Percentiles rank a stretch among this genome's conserved stretches.
Conservation (phyloP, 768 basidiomycete species). For the Rhodotorula paludigena region DNA sequence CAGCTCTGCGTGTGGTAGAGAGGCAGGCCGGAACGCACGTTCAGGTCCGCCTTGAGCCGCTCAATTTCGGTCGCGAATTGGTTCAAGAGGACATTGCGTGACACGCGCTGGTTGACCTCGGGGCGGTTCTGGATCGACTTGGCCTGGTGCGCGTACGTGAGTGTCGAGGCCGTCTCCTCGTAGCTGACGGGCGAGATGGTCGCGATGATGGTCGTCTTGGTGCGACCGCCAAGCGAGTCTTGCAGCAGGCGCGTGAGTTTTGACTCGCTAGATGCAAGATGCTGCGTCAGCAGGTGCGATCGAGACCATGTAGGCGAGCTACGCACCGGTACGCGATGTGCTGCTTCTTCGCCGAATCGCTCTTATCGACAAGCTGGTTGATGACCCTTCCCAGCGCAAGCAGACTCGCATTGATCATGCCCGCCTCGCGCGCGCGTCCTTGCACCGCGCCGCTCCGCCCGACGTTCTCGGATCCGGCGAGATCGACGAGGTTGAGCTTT, state of each 20-base stretch:
- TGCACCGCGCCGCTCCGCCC: slow-evolving; percentile 92
- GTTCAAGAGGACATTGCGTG: slow-evolving; percentile 81
- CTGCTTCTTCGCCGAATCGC: slow-evolving; percentile 44
- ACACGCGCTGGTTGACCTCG: slow-evolving; percentile 90
- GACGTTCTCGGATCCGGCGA: slow-evolving; percentile 97
- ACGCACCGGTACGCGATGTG: slow-evolving; percentile 89
- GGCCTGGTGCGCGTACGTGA: slow-evolving; percentile 91
- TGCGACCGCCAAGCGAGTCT: slow-evolving; percentile 96
- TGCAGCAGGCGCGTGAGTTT: slow-evolving; percentile 95
- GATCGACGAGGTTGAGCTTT: slow-evolving; percentile 92
- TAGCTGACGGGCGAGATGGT: slow-evolving; percentile 93
- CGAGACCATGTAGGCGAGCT: neutral
- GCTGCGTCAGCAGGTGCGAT: too few relatives aligned
- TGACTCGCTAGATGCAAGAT: slow-evolving; percentile 64
- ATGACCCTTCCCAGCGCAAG: slow-evolving; percentile 96
- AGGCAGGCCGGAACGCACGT: slow-evolving; percentile 44
- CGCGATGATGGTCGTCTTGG: slow-evolving; percentile 96
- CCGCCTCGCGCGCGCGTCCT: slow-evolving; percentile 89
- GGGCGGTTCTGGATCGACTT: slow-evolving; percentile 94
- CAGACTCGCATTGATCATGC: slow-evolving; percentile 97
- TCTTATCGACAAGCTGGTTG: slow-evolving; percentile 77
- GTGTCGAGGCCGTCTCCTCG: slow-evolving; percentile 88
- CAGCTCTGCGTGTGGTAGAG: neutral
- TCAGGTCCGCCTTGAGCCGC: slow-evolving; percentile 77
- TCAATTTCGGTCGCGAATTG: slow-evolving; percentile 93